Base-by-base conservation (phyloP, 2,329 filamentous ascomycete species). In the Triangularia verruculosa region DNA sequence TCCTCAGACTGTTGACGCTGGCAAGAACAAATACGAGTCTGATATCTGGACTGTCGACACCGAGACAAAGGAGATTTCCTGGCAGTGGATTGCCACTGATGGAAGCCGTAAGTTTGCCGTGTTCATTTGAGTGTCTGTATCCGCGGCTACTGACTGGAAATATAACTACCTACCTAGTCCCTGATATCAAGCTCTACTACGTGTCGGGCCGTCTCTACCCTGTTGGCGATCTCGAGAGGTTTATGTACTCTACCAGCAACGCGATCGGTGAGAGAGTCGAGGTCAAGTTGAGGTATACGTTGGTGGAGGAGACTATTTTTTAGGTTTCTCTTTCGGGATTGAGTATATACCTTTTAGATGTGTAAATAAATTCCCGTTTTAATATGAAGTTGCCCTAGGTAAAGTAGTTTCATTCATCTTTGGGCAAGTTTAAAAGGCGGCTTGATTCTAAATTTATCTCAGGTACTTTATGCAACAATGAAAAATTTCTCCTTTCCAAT, bases 31-130 rank as follows among this genome's bases (percentile, higher is more conserved):
- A 13, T 63, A 61, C 53, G 64, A 61, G 39, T 53, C 57, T 24
- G 64, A 65, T 22, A 65, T 65, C 32, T 65, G 57, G 57, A 65
- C 34, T 24, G 57, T 63, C 22, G 24, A 65, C 53, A 57, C 61
- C 5, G 22, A n/a, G 13, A 62, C 64, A 2, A 53, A 20, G 28
- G 59, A 43, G 39, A 59, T 65, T 52, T 28, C 34, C 28, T 65
- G 64, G 60, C 28, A 63, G n/a, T 65, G 64, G 64, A 54, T 65
- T 54, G 34, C 56, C 27, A 57, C 53, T 24, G 32, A 28, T 53
- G 64, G 64, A 54, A 24, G 61, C 11, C 30, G 63, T 65, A 63
- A 53, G 61, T 58, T 55, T 62, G 25, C 22, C 9, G 12, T 34
- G 8, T 4, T 34, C 4, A 4, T 34, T 34, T 15, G 2, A 9